Base-by-base conservation (phyloP, 352 stramenopile genomes). In the Phytophthora pini region DNA sequence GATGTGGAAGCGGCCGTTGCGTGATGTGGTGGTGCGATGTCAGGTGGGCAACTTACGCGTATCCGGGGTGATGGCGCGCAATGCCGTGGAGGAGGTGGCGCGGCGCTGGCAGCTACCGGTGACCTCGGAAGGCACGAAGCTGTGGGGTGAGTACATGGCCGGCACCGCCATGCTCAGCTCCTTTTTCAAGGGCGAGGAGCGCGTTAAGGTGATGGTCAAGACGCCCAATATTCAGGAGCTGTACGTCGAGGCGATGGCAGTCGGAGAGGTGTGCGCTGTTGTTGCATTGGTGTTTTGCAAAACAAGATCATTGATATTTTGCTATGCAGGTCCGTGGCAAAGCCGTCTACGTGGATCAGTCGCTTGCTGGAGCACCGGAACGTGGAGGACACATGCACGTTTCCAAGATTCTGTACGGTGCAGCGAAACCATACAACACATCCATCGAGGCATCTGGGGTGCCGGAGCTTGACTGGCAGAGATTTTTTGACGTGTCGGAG, bases 81-180 rank as follows among this genome's bases (percentile, higher is more conserved):
- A 80, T 9, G 77, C 76, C 2, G 63, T 92, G 43, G 71, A 78
- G 9, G 82, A 93, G 40, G 71, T 80, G 5, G 68, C 84, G 8
- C 68, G 64, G n/a, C 65, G 84, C 11, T 96, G 86, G 88, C 32
- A 68, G n/a, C 58, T 89, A 12, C 73, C 75, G 15, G 50, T 77
- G 0, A 56, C 62, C 1, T 80, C 76, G 1, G 61, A 79, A 44
- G 58, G 82, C 9, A 87, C 77, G 39, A 86, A 78, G 26, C 55
- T 93, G 36, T 96, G 88, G 88, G 84, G 72, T n/a, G 86, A 96
- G 65, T 96, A 96, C 72, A 96, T 96, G 88, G 84, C 76, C 5
- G 88, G 86, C 44, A 90, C 82, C 10, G 73, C 73, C 50, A 96
- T 96, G 88, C 65, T 94, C n/a, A 90, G 85, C 70, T 87, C 88